Evolutionary conservation across 768 basidiomycete genomes (phyloP), one percentile per base, ranked within the genome.

Genomic region (Pisolithus albus): DNA sequence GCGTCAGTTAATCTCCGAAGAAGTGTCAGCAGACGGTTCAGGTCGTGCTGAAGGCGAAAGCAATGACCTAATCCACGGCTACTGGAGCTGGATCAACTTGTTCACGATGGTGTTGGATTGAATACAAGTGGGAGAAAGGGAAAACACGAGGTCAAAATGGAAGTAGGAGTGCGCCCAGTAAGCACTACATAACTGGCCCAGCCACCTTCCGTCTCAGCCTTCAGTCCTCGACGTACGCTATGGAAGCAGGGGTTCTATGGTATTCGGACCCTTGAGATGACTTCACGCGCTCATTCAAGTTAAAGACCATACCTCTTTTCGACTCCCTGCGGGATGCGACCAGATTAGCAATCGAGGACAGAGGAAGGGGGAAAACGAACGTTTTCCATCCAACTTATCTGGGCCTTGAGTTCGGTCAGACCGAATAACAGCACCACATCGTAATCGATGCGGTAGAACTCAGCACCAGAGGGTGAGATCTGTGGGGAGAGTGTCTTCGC

Each of bases 51-150:
- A 56, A 45, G 60, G 26, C 0, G 38, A 50, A 2, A 26, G 26
- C 10, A 18, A 16, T 23, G 46, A 50, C 3, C 67, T 16, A 56
- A 60, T 5, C 57, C 57, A 1, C 59, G 60, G 30, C 62, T 92
- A 37, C 86, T 94, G 64, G 72, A 77, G 0, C 67, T 79, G 1
- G 82, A 86, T 39, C 82, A 84, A 71, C 76, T 94, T 49, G 83
- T 88, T 71, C 70, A 68, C 15, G 77, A 84, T 60, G 68, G 77
- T 10, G 13, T 34, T 34, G 34, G 11, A 15, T 13, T 15, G 5
- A 5, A 4, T 34, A 5, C 11, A 34, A 34, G 34, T 15, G 34
- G 11, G 34, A 5, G 13, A 3, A 34, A 32, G 30, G 34, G 13
- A 3, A 23, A 34, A 34, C 13, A 34, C 34, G 3, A 34, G 34